Base-by-base conservation (phyloP, 208 protist species). In the Trichomonas vaginalis region DNA sequence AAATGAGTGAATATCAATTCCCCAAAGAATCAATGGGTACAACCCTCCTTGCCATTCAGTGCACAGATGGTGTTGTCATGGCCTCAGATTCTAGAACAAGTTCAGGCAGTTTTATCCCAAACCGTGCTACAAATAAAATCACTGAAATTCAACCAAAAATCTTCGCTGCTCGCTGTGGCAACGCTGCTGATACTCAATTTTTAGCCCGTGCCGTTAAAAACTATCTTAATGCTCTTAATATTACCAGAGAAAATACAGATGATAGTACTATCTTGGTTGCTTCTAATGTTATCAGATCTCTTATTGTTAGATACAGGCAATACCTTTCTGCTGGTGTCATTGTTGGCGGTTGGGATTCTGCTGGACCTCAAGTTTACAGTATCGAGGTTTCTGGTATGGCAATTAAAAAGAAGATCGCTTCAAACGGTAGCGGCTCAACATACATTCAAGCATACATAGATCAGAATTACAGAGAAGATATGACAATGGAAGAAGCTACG, bases 401-500 rank as follows among this genome's bases (percentile, higher is more conserved):
- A 10, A 47, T 79, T n/a, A 6, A 79, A 32, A 8, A 40, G 1
- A 32, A 45, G 4, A 79, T 61, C 35, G 42, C 49, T 46, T n/a
- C 45, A 47, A 40, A 49, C 3, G 92, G 92, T 37, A 79, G 47
- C 32, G 92, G 92, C 32, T 46, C n/a, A 6, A 95, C 92, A 47
- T 95, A 95, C 42, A 95, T 95, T 47, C 39, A 32, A 80, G 32
- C 49, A 48, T 95, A 95, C 82, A 47, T 49, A n/a, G 92, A 95
- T 47, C 35, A 61, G 14, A 45, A 45, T 80, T 95, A 51, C 49
- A 70, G 42, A 70, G 23, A 35, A n/a, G 49, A 49, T 47, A 80
- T 95, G 47, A 80, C 15, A n/a, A 10, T 80, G 8, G 51, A 95
- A 47, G 37, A 95, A 80, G 92, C 49, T 0, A 45, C 37, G 4